A percentile compares a stretch with the other conserved stretches of the same genome.
Conservation (phyloP, 768 basidiomycete genomes). For the Leccinum fibrillosum region DNA sequence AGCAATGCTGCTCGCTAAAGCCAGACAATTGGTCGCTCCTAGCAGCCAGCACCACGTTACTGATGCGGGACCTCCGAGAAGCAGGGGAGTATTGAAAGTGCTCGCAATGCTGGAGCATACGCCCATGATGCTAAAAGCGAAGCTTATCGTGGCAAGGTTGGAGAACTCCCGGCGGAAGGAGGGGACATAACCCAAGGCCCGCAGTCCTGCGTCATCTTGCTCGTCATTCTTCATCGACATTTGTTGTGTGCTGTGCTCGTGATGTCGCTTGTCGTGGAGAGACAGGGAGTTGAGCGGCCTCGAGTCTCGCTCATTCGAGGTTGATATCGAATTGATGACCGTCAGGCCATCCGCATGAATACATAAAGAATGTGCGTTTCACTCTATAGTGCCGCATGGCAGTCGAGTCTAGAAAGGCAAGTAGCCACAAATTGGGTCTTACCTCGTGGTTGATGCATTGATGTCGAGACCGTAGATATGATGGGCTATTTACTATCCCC, state of each 20-base stretch:
- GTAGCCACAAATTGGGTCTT: too few relatives aligned
- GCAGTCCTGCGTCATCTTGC: slow-evolving; percentile 21
- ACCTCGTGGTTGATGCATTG: too few relatives aligned
- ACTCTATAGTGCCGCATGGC: too few relatives aligned
- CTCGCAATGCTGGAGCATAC: slow-evolving; percentile 37
- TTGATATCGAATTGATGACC: neutral
- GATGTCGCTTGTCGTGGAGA: neutral
- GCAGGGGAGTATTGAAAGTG: slow-evolving; percentile 37
- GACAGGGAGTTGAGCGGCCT: slow-evolving; percentile 1
- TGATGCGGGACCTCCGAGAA: slow-evolving; percentile 35
- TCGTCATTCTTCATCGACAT: neutral
- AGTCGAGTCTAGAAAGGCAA: too few relatives aligned
- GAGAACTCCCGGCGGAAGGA: slow-evolving; percentile 44
- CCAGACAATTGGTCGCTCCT: slow-evolving; percentile 26
- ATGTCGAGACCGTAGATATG: too few relatives aligned
- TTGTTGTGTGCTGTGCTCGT: neutral
- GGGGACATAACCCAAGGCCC: slow-evolving; percentile 30
- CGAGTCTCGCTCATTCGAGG: neutral
- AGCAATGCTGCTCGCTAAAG: slow-evolving; percentile 29
- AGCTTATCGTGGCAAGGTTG: slow-evolving; percentile 35
- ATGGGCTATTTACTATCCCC: too few relatives aligned
- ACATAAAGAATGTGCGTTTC: too few relatives aligned
- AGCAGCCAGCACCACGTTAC: slow-evolving; percentile 38
- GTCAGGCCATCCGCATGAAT: too few relatives aligned
- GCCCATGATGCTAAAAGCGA: slow-evolving; percentile 34